phyloP scores from a whole-genome alignment of 2,329 filamentous ascomycete species.

The Neonectria sp. region DNA sequence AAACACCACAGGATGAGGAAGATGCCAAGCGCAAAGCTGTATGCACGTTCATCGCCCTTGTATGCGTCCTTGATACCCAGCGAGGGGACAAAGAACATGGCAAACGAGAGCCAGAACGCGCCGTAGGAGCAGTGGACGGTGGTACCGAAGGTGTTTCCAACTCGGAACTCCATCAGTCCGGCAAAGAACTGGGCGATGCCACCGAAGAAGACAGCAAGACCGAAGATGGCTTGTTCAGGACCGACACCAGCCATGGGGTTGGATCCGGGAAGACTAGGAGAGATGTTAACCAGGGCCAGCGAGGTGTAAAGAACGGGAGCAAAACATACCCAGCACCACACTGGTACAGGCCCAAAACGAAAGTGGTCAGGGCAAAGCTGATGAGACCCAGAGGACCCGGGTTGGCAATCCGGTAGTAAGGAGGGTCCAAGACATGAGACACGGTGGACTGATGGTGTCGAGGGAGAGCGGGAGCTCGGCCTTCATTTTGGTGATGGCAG shows the following conservation, averaged over 20 bases:
- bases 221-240: slow-evolving; percentile 55
- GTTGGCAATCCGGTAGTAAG: slow-evolving; percentile 67
- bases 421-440: slow-evolving; percentile 53
- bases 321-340: slow-evolving; percentile 64
- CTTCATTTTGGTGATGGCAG: slow-evolving; percentile 34
- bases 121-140: slow-evolving; percentile 74
- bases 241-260: slow-evolving; percentile 53
- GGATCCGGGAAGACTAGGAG: slow-evolving; percentile 50
- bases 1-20: slow-evolving; percentile 74
- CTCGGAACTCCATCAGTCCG: slow-evolving; percentile 69
- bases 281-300: not conserved
- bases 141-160: slow-evolving; percentile 75
- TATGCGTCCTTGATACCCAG: slow-evolving; percentile 67
- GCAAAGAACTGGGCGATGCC: slow-evolving; percentile 78
- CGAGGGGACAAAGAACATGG: slow-evolving; percentile 67
- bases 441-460: slow-evolving; percentile 53
- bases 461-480: slow-evolving; percentile 19
- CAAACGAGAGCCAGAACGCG: slow-evolving; percentile 74
- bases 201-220: slow-evolving; percentile 66
- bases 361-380: slow-evolving; percentile 77
- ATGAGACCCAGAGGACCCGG: slow-evolving; percentile 73
- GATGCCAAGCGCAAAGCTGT: slow-evolving; percentile 68
- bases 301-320: not conserved
- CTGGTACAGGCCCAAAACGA: slow-evolving; percentile 67
- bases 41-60: slow-evolving; percentile 53